These are phyloP conservation scores for Nannizziopsis arthrosporioides DNA, from an alignment of 2,329 filamentous ascomycete genomes.

Conservation along the genomic window DNA sequence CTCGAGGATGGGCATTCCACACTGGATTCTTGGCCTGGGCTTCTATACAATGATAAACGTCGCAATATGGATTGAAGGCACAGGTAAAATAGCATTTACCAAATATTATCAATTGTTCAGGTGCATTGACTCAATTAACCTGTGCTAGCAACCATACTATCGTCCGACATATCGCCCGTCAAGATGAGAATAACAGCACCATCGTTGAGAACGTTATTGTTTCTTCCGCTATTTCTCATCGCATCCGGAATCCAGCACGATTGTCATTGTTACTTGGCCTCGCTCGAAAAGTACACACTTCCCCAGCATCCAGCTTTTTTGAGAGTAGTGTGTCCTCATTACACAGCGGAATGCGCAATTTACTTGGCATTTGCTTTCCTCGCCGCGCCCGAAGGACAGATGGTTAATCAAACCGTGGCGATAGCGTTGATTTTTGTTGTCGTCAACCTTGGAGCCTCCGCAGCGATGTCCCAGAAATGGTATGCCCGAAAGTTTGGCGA, in stretches of 20 bases:
- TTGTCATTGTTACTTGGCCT: constrained; percentile 58
- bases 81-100: constrained; percentile 42
- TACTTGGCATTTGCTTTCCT: constrained; percentile 68
- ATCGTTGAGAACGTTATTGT: constrained; percentile 43
- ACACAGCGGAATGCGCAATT: constrained; percentile 74
- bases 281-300: constrained; percentile 69
- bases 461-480: constrained; percentile 66
- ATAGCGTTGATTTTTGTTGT: constrained; percentile 61
- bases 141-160: constrained; percentile 11
- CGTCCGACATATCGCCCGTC: constrained; percentile 10
- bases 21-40: constrained; percentile 65
- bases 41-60: constrained; percentile 68
- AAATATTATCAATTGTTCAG: background rate
- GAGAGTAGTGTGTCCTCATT: constrained; percentile 72
- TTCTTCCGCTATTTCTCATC: constrained; percentile 53
- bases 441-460: constrained; percentile 72
- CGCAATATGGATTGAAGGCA: constrained; percentile 74
- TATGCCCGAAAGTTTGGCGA: constrained; percentile 63
- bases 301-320: constrained; percentile 62
- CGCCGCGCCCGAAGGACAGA: constrained; percentile 54
- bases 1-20: constrained; percentile 72
- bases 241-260: constrained; percentile 64
- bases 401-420: constrained; percentile 62
- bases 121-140: constrained; percentile 2
- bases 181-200: constrained; percentile 33